Percentiles rank a stretch among this genome's conserved stretches.
These are phyloP conservation scores for Gymnopilus junonius DNA, from an alignment of 768 basidiomycete genomes.

Conservation along the genomic window DNA sequence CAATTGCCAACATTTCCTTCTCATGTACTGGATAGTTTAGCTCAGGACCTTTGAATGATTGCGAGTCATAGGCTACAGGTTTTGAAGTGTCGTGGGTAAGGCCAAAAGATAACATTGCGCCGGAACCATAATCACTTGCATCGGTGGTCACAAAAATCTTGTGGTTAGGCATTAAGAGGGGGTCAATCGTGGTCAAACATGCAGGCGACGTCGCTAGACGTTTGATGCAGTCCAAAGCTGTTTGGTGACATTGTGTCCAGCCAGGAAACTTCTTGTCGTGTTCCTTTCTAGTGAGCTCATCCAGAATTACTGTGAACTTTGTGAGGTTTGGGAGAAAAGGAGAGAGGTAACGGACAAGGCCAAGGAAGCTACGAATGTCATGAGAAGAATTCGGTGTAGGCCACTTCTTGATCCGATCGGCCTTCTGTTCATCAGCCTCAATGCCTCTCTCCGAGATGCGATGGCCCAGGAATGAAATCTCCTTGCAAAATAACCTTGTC, in stretches of 20 bases:
- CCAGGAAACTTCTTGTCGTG: constrained; percentile 26
- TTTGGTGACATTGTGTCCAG: constrained; percentile 27
- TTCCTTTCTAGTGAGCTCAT: constrained; percentile 30
- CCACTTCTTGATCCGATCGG: constrained; percentile 34
- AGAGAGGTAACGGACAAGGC: constrained; percentile 32
- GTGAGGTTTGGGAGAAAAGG: constrained; percentile 33
- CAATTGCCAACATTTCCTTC: constrained; percentile 41
- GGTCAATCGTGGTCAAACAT: constrained; percentile 21
- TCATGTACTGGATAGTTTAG: constrained; percentile 42
- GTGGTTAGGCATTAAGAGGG: constrained; percentile 12
- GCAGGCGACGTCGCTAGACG: constrained; percentile 18
- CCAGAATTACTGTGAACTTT: constrained; percentile 30
- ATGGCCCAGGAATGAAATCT: constrained; percentile 38
- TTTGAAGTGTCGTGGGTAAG: constrained; percentile 32
- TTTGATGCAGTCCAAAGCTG: constrained; percentile 34
- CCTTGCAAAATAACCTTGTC: constrained; percentile 16
- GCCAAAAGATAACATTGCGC: constrained; percentile 34
- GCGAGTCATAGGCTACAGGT: constrained; percentile 35
- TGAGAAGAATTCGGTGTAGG: constrained; percentile 27
- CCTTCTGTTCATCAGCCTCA: constrained; percentile 28
- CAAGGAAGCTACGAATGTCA: constrained; percentile 36
- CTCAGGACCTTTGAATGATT: constrained; percentile 26
- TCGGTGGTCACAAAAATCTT: constrained; percentile 38
- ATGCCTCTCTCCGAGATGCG: constrained; percentile 33
- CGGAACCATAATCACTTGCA: constrained; percentile 30